Evolutionary conservation across 306 rosid genomes (phyloP), one percentile per base, ranked within the genome.

Genomic region (Dicorynia guianensis): DNA sequence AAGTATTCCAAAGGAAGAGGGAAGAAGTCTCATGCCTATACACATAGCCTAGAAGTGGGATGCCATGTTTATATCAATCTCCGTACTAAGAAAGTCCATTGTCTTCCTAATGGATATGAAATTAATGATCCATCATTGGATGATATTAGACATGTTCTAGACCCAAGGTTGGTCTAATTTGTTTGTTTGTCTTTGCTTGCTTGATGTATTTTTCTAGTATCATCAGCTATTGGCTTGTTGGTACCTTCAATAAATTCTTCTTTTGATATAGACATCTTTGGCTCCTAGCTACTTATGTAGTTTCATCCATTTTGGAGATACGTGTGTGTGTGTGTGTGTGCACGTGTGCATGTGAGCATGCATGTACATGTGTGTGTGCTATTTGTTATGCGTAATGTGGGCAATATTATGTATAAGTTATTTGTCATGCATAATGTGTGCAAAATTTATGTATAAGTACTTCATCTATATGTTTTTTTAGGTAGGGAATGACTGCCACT

Each of bases 1-100:
- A 95, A 95, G 77, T 95, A 92, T 78, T 92, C 83, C 77, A 97
- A 95, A 89, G 99, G 99, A 55, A 90, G 98, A 69, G 99, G 99
- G 83, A 95, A 47, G 85, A 95, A 81, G 64, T 95, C 98, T 69
- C 98, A 90, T 73, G 98, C 98, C 18, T 95, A 95, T 79, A 95
- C 98, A n/a, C 98, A 95, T 72, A 92, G 98, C 71, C 89, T 95
- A 55, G 98, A 95, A 85, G 98, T 96, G 9, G 98, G 96, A 34
- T 97, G 92, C 85, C 98, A 95, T 58, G 97, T 95, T 55, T 95
- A 87, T 62, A 89, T 92, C 81, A 95, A 95, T 86, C 97, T 95
- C 40, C 93, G 72, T 44, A 95, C 98, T 2, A 97, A 95, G 87
- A 92, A 87, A 84, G 98, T 95, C 55, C 8, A n/a, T n/a, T n/a